Conservation (phyloP, 2,329 filamentous ascomycete species). For the Pyricularia sp. region DNA sequence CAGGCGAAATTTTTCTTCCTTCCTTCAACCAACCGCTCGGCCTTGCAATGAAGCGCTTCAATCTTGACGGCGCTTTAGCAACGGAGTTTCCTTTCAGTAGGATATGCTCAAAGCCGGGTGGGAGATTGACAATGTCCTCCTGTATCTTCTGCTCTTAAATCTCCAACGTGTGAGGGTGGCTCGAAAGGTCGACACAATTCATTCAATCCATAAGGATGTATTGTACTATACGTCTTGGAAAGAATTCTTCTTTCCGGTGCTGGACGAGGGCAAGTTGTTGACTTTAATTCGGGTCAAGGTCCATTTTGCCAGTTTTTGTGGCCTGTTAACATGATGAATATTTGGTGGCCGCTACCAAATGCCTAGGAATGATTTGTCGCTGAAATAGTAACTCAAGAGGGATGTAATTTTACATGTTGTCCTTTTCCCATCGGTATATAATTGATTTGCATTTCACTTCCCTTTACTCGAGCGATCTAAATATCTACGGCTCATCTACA, state of each 20-base stretch:
- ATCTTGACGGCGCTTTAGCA: conserved; percentile 4
- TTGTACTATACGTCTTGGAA: background rate
- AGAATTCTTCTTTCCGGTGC: no score
- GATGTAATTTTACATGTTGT: no score
- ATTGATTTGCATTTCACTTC: no score
- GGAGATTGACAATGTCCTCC: conserved; percentile 50
- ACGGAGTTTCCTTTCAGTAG: conserved; percentile 39
- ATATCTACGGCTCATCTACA: no score
- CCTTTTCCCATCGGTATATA: no score
- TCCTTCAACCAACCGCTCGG: conserved; percentile 25
- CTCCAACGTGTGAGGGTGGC: conserved; percentile 54
- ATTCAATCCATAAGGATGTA: background rate
- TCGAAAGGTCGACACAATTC: conserved; percentile 67
- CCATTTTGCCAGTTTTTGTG: background rate
- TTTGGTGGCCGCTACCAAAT: background rate
- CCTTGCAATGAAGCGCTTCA: conserved; percentile 18
- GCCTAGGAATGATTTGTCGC: background rate
- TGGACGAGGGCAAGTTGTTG: no score
- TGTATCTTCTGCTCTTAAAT: conserved; percentile 85
- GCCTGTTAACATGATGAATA: background rate
- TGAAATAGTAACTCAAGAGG: no score
- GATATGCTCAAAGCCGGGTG: conserved; percentile 39
- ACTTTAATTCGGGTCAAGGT: background rate
- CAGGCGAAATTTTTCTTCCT: conserved; percentile 7
- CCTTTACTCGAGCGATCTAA: no score